Base-by-base conservation (phyloP, 2,329 filamentous ascomycete species). In the Stachybotrys chartarum region DNA sequence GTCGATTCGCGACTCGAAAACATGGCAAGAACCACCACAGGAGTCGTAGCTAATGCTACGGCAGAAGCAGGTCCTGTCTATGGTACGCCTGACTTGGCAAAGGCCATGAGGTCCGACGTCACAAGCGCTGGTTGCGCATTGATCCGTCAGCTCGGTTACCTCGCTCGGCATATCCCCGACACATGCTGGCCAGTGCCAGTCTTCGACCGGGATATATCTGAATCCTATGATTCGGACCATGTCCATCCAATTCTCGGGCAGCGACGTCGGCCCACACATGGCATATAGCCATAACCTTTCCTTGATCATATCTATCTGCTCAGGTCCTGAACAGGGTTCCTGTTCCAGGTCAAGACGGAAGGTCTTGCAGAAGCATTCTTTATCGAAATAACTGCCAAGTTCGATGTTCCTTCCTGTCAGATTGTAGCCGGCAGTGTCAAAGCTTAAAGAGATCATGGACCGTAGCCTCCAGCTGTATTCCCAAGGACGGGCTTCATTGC, bases 1-100 rank as follows among this genome's bases (percentile, higher is more conserved):
- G 32, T 51, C 42, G 18, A 55, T 55, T 7, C 54, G 54, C 4
- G 54, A 30, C 35, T 55, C 54, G 49, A 55, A 55, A 17, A 45
- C n/a, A n/a, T 49, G 44, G 30, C 52, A 54, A 16, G 52, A 49
- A 24, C 30, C 52, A 16, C 39, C 11, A 30, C 52, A 54, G 18
- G 52, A 47, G 2, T 47, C 18, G n/a, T 17, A 47, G 45, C 18
- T 49, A 30, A 54, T 49, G 14, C 39, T 17, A 30, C 30, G 14
- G 30, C 45, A 54, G 30, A 54, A 54, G 45, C 52, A 54, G 30
- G 18, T 39, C 52, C 45, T 54, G 17, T 49, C 30, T 7, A 54
- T 30, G 16, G 52, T 30, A 31, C n/a, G 52, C 30, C 39, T 18
- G 44, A 49, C 45, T 17, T 35, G n/a, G 30, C 52, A 54, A 31